Evolutionary conservation across 2,329 filamentous ascomycete species (phyloP), one percentile per base, ranked within the genome.

Genomic region (Trichoderma atroviride): DNA sequence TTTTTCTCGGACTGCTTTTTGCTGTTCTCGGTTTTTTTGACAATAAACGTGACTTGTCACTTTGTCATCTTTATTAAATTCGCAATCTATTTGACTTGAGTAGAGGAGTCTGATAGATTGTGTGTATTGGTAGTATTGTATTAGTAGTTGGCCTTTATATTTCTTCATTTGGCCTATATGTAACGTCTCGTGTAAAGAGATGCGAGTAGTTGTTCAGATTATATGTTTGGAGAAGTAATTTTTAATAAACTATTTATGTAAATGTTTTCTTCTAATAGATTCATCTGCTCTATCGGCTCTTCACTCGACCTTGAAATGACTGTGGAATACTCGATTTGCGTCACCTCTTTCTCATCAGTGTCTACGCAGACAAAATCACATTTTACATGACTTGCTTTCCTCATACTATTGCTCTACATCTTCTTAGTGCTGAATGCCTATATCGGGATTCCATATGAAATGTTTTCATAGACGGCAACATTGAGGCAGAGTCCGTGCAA

Each of bases 31-130:
- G 31, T n/a, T 58, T 47, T 10, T 55, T 66, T 57, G 55, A 52
- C 55, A 67, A 67, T 67, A 67, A 59, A 67, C 11, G 64, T 67
- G 64, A 59, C 55, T 27, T 59, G 63, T 58, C 53, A 33, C 37
- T 65, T 57, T 47, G 62, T 65, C 35, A n/a, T 19, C 22, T 33
- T 58, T 19, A 9, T n/a, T n/a, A n/a, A 43, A n/a, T n/a, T 37
- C 47, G 35, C 37, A 47, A 29, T 67, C 55, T 67, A 31, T 31
- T 29, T 43, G 57, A 40, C 57, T 67, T 66, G 53, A 14, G 22
- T 6, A 19, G 35, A 37, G n/a, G 53, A 43, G 53, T 67, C 29
- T 24, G 55, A 56, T 59, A n/a, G 64, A 29, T 67, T 58, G 13
- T n/a, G 3, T 59, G 57, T 59, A 59, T 59, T 59, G 27, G 57